These are phyloP conservation scores for Colletotrichum lindemuthianum DNA, from an alignment of 2,329 filamentous ascomycete species.

Conservation along the genomic window DNA sequence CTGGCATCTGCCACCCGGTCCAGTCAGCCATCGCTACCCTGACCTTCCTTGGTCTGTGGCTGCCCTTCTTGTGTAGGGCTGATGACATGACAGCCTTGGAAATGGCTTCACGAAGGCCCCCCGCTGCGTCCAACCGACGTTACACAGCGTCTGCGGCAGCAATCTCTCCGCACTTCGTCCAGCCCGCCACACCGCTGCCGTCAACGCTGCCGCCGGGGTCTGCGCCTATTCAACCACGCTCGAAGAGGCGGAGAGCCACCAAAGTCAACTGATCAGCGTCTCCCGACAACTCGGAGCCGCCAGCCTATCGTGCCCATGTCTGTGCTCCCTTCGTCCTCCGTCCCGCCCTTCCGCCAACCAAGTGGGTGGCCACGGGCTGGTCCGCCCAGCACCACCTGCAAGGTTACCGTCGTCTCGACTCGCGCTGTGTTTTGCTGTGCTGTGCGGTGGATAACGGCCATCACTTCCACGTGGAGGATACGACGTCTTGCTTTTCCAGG, in stretches of 20 bases:
- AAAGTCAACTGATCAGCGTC: slow-evolving; percentile 7
- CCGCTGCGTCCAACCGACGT: slow-evolving; percentile 12
- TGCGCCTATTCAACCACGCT: slow-evolving; percentile 1
- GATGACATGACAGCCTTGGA: slow-evolving; percentile 13
- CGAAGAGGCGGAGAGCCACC: slow-evolving; percentile 6
- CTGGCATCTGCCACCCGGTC: not conserved
- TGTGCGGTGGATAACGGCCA: not conserved
- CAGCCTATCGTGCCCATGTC: not conserved
- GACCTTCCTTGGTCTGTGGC: not conserved
- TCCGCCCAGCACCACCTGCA: slow-evolving; percentile 2
- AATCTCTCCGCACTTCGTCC: not conserved
- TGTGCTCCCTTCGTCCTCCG: slow-evolving; percentile 4
- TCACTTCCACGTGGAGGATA: not conserved
- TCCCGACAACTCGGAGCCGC: slow-evolving; percentile 11
- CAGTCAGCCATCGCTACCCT: not conserved
- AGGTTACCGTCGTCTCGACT: slow-evolving; percentile 1
- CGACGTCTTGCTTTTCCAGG: not conserved
- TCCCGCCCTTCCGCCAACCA: not conserved
- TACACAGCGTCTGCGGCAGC: slow-evolving; percentile 14
- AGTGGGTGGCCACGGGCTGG: slow-evolving; percentile 7
- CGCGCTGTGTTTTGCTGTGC: not conserved
- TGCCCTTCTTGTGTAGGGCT: slow-evolving; percentile 21
- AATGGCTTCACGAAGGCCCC: slow-evolving; percentile 5
- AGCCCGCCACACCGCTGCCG: slow-evolving; percentile 7
- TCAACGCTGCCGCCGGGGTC: slow-evolving; percentile 3